phyloP scores from a whole-genome alignment of 1,284 basidiomycete species.

The Hypsizygus ulmarius region DNA sequence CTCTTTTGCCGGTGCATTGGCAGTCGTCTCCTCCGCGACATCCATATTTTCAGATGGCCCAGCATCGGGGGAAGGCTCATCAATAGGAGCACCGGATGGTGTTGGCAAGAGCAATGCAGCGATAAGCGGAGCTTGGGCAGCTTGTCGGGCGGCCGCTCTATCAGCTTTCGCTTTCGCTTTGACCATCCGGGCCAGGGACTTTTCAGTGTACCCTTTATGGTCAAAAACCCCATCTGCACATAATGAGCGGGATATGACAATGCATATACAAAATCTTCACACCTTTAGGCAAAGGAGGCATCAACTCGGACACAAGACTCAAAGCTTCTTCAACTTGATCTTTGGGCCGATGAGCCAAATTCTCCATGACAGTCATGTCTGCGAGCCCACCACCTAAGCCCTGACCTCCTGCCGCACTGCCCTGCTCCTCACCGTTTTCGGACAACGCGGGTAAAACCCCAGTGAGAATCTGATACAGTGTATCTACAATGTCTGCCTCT shows the following conservation, averaged over 20 bases:
- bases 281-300: slow-evolving; percentile 92
- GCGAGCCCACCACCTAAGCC: slow-evolving; percentile 82
- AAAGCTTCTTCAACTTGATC: slow-evolving; percentile 94
- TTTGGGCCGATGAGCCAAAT: slow-evolving; percentile 92
- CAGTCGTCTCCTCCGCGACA: slow-evolving; percentile 30
- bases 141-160: slow-evolving; percentile 63
- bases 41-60: slow-evolving; percentile 33
- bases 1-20: slow-evolving; percentile 32
- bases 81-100: slow-evolving; percentile 25
- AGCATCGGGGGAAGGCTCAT: slow-evolving; percentile 25
- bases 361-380: slow-evolving; percentile 98
- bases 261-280: slow-evolving; percentile 18
- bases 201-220: slow-evolving; percentile 86
- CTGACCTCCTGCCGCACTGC: slow-evolving; percentile 59
- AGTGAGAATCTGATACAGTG: slow-evolving; percentile 89
- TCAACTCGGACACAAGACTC: slow-evolving; percentile 81
- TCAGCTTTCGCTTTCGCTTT: slow-evolving; percentile 80
- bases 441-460: slow-evolving; percentile 78
- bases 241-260: slow-evolving; percentile 12
- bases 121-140: slow-evolving; percentile 31
- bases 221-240: slow-evolving; percentile 88
- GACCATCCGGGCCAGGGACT: slow-evolving; percentile 67
- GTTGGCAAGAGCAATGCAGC: slow-evolving; percentile 25
- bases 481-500: slow-evolving; percentile 88
- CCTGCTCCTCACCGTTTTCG: slow-evolving; percentile 59